Conservation (phyloP, 2,329 filamentous ascomycete genomes). For the Nannizzia gypsea region DNA sequence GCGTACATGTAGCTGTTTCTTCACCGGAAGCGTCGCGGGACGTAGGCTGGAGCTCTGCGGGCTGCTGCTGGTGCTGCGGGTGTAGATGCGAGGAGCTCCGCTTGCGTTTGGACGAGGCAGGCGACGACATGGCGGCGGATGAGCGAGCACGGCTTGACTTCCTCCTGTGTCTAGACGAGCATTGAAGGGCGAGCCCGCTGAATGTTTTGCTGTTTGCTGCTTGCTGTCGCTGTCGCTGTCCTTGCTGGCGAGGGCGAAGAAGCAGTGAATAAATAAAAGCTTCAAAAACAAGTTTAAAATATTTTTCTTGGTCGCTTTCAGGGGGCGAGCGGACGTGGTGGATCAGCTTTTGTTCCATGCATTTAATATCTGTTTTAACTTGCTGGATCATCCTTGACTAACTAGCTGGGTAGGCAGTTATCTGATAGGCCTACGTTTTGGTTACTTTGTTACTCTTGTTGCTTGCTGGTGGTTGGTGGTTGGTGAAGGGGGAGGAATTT, state of each 20-base stretch:
- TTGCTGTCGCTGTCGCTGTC: too few relatives aligned
- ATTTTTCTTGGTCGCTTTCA: constrained; percentile 1
- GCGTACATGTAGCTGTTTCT: constrained; percentile 43
- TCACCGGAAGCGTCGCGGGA: constrained; percentile 75
- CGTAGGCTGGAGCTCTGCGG: constrained; percentile 56
- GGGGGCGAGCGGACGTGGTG: background rate
- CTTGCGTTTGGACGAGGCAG: constrained; percentile 62
- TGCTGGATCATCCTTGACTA: too few relatives aligned
- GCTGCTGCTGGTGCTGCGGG: constrained; percentile 33
- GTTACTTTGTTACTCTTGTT: too few relatives aligned
- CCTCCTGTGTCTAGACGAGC: background rate
- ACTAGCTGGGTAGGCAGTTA: too few relatives aligned
- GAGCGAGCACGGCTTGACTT: background rate
- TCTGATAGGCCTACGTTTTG: too few relatives aligned
- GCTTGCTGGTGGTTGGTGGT: too few relatives aligned
- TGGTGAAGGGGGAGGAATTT: too few relatives aligned
- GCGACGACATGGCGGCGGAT: constrained; percentile 39
- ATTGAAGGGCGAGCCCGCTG: background rate
- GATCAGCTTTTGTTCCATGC: background rate
- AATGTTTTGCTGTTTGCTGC: too few relatives aligned
- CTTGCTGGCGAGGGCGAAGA: background rate
- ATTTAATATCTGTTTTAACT: background rate
- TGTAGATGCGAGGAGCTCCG: constrained; percentile 39
- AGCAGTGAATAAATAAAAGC: background rate
- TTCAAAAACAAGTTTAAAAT: background rate